A percentile compares a stretch with the other conserved stretches of the same genome.
These are phyloP conservation scores for Heterobasidion parviporum DNA, from an alignment of 1,284 basidiomycete genomes.

Conservation along the genomic window DNA sequence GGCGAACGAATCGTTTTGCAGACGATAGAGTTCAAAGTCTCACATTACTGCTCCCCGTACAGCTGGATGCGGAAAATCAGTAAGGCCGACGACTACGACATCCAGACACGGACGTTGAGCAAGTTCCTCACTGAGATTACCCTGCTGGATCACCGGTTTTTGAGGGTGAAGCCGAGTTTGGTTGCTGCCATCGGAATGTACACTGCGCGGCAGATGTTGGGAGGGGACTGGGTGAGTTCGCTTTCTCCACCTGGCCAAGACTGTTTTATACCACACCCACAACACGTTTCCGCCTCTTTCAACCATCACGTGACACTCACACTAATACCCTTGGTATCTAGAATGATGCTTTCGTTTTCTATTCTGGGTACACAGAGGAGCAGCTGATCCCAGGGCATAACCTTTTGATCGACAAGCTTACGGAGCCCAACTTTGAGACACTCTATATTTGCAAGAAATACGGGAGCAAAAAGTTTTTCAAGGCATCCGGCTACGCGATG, in stretches of 20 bases:
- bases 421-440: slow-evolving; percentile 72
- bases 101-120: slow-evolving; percentile 93
- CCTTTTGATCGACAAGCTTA: slow-evolving; percentile 80
- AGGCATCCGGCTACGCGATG: slow-evolving; percentile 69
- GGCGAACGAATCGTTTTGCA: slow-evolving; percentile 94
- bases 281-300: neutral
- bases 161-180: slow-evolving; percentile 89
- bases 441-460: slow-evolving; percentile 97
- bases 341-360: slow-evolving; percentile 89
- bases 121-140: slow-evolving; percentile 99
- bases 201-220: slow-evolving; percentile 85
- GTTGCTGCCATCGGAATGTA: slow-evolving; percentile 99
- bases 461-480: slow-evolving; percentile 93
- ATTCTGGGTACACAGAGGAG: slow-evolving; percentile 89
- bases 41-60: slow-evolving; percentile 98
- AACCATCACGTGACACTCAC: slow-evolving; percentile 44
- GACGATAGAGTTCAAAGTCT: slow-evolving; percentile 92
- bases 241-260: slow-evolving; percentile 5
- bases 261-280: neutral
- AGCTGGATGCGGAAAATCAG: slow-evolving; percentile 99
- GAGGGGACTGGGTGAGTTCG: slow-evolving; percentile 83
- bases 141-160: slow-evolving; percentile 87
- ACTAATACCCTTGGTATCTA: slow-evolving; percentile 24
- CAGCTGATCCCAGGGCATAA: slow-evolving; percentile 82
- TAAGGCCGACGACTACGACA: slow-evolving; percentile 98